phyloP scores from a whole-genome alignment of 2,329 filamentous ascomycete species.

The Pseudogymnoascus sp. region DNA sequence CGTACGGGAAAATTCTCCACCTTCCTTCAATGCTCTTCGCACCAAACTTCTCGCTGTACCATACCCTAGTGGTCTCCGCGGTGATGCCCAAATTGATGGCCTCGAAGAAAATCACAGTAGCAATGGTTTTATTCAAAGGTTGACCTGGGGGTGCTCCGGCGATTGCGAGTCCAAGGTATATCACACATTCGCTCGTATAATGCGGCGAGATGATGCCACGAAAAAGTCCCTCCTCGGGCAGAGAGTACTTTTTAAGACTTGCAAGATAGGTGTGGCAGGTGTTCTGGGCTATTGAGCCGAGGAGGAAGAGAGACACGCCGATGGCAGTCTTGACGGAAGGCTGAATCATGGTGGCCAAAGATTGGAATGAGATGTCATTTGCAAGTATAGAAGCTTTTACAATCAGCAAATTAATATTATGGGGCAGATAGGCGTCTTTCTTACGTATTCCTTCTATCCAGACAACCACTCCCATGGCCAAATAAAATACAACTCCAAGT shows the following conservation, averaged over 20 bases:
- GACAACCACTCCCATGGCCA: constrained; percentile 61
- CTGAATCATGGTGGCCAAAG: constrained; percentile 17
- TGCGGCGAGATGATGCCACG: constrained; percentile 71
- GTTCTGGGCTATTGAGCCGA: constrained; percentile 66
- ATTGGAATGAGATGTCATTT: constrained; percentile 9
- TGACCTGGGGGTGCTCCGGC: constrained; percentile 60
- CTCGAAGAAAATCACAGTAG: constrained; percentile 65
- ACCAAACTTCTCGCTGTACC: constrained; percentile 74
- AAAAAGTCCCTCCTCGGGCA: constrained; percentile 69
- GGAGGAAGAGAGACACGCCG: constrained; percentile 55
- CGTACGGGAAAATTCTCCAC: constrained; percentile 69
- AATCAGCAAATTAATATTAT: constrained; percentile 16
- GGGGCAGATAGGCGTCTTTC: constrained; percentile 21
- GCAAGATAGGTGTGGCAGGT: constrained; percentile 63
- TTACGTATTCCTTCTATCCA: constrained; percentile 78
- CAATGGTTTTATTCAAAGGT: constrained; percentile 62
- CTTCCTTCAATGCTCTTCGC: constrained; percentile 49
- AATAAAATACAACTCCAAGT: constrained; percentile 71
- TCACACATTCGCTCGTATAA: constrained; percentile 78
- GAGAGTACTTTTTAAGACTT: constrained; percentile 68
- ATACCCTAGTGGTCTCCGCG: constrained; percentile 65
- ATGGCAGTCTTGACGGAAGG: constrained; percentile 42
- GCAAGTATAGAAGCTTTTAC: constrained; percentile 4
- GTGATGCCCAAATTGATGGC: constrained; percentile 73
- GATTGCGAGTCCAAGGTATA: constrained; percentile 73